Conservation (phyloP, 306 rosid species). For the Rosa rugosa region DNA sequence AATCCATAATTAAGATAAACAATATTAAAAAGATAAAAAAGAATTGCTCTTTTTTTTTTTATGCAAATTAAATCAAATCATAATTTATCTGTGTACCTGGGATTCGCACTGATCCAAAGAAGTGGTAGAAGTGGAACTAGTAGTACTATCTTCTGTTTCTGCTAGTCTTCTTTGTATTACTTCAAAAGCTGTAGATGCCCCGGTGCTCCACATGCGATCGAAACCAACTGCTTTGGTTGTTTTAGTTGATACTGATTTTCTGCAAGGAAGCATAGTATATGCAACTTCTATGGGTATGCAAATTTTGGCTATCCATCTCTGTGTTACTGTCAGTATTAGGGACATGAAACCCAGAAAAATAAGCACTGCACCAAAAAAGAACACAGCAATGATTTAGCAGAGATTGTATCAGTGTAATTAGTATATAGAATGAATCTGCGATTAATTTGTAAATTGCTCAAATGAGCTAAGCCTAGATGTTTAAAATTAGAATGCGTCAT, state of each 20-base stretch:
- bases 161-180: slow-evolving; percentile 24
- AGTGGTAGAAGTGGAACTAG: background rate
- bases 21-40: background rate
- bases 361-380: slow-evolving; percentile 38
- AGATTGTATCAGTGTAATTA: background rate
- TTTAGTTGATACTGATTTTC: slow-evolving; percentile 14
- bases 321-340: slow-evolving; percentile 46
- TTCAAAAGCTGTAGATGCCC: background rate
- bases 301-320: slow-evolving; percentile 42
- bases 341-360: slow-evolving; percentile 60
- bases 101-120: slow-evolving; percentile 34
- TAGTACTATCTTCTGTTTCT: background rate
- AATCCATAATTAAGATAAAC: background rate
- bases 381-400: background rate
- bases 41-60: background rate
- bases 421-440: background rate
- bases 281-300: slow-evolving; percentile 46
- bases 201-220: slow-evolving; percentile 2
- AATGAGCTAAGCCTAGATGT: background rate
- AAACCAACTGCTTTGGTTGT: slow-evolving; percentile 32
- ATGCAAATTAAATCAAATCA: background rate
- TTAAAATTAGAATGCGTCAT: background rate
- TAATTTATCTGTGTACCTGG: slow-evolving; percentile 22
- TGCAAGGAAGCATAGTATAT: slow-evolving; percentile 58
- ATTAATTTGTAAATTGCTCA: too few species aligned